Percentiles rank a stretch among this genome's conserved stretches.
These are phyloP conservation scores for Tuber borchii DNA, from an alignment of 495 filamentous ascomycete genomes.

Conservation along the genomic window DNA sequence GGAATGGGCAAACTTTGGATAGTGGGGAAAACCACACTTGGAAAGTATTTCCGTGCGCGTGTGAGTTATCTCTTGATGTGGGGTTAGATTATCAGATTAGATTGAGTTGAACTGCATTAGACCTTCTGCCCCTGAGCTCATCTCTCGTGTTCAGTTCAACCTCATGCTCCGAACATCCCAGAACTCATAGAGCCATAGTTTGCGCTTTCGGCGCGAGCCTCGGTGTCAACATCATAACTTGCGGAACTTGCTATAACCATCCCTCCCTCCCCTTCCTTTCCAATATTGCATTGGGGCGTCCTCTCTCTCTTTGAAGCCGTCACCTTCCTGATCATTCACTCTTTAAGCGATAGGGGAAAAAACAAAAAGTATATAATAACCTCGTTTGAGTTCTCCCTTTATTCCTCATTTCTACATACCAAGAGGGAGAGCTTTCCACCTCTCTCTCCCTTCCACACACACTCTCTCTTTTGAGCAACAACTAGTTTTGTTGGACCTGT, in stretches of 20 bases:
- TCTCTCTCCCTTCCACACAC: neutral
- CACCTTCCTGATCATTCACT: neutral
- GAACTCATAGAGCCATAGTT: neutral
- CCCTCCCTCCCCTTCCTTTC: neutral
- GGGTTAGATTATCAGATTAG: neutral
- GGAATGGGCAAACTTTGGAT: neutral
- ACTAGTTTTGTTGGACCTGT: neutral
- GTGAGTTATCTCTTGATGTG: neutral
- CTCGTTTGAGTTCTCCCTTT: neutral
- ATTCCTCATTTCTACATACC: neutral
- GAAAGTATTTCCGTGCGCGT: no score
- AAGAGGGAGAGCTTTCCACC: neutral
- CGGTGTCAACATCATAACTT: neutral
- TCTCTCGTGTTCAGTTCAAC: neutral
- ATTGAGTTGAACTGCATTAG: neutral
- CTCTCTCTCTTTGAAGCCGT: neutral
- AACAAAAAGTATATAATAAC: neutral
- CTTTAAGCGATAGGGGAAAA: neutral
- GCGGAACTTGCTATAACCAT: neutral
- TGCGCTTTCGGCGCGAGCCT: neutral
- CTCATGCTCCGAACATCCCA: conserved; percentile 1
- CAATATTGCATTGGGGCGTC: neutral
- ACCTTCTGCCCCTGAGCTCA: neutral
- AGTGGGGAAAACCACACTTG: neutral
- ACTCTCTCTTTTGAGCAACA: neutral